phyloP scores from a whole-genome alignment of 345 rosid species.

The Toxicodendron radicans region DNA sequence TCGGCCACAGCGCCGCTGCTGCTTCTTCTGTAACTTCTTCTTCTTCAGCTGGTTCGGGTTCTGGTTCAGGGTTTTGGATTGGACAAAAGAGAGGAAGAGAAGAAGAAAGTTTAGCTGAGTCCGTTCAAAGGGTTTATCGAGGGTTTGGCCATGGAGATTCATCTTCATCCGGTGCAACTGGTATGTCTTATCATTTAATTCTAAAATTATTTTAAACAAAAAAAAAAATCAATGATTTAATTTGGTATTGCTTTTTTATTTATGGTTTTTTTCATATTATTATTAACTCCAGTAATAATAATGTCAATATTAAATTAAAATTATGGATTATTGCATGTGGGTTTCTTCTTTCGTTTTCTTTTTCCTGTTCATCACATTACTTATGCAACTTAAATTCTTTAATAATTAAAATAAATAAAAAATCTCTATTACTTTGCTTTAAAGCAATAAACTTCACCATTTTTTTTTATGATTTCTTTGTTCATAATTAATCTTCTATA shows the following conservation, averaged over 20 bases:
- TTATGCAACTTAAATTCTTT: too few relatives aligned
- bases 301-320: too few relatives aligned
- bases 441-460: slow-evolving; percentile 8
- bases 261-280: not conserved
- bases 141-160: slow-evolving; percentile 25
- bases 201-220: too few relatives aligned
- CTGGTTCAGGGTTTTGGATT: slow-evolving; percentile 25
- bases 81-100: slow-evolving; percentile 45
- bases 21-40: slow-evolving; percentile 10
- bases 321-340: too few relatives aligned
- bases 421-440: slow-evolving; percentile 10
- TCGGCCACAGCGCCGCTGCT: not conserved
- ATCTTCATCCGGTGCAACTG: slow-evolving; percentile 40
- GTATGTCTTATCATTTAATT: not conserved
- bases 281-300: not conserved
- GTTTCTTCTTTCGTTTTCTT: not conserved
- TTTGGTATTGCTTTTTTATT: too few relatives aligned
- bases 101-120: slow-evolving; percentile 29
- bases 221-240: not conserved
- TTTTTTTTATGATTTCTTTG: not conserved
- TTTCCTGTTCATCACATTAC: too few relatives aligned
- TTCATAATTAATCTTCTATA: too few relatives aligned
- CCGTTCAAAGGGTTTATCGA: slow-evolving; percentile 34
- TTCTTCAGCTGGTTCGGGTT: slow-evolving; percentile 24
- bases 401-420: not conserved